These are phyloP conservation scores for Ocimum tenuiflorum DNA, from an alignment of 257 asterid species.

Conservation along the genomic window DNA sequence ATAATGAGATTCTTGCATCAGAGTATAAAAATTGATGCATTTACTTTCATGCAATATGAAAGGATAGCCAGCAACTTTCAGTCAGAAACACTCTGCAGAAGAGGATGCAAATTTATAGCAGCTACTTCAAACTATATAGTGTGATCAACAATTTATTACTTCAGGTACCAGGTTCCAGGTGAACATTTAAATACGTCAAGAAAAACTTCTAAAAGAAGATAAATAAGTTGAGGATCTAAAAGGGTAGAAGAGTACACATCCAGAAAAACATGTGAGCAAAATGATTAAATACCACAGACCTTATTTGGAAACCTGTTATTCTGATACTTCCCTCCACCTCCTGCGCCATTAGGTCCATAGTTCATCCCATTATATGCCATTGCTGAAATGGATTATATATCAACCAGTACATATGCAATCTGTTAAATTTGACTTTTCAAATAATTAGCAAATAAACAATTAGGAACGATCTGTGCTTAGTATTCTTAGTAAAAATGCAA, in stretches of 20 bases:
- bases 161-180: neutral
- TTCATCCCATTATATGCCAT: slow-evolving; percentile 43
- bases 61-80: slow-evolving; percentile 9
- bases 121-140: neutral
- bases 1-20: neutral
- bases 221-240: neutral
- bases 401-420: neutral
- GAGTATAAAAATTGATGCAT: neutral
- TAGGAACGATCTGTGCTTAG: neutral
- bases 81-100: neutral
- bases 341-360: slow-evolving; percentile 49
- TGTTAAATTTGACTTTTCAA: neutral
- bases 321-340: slow-evolving; percentile 40
- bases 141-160: neutral
- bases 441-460: slow-evolving; percentile 1
- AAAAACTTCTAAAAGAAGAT: neutral
- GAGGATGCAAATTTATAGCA: neutral
- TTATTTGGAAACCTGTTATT: slow-evolving; percentile 42
- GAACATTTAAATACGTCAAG: slow-evolving; percentile 4
- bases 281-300: slow-evolving; percentile 28
- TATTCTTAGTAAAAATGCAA: neutral
- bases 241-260: neutral
- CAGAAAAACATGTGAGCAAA: slow-evolving; percentile 5
- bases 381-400: slow-evolving; percentile 24
- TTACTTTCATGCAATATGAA: slow-evolving; percentile 3